These are phyloP conservation scores for Pseudocercospora fuligena DNA, from an alignment of 2,329 filamentous ascomycete species.

Conservation along the genomic window DNA sequence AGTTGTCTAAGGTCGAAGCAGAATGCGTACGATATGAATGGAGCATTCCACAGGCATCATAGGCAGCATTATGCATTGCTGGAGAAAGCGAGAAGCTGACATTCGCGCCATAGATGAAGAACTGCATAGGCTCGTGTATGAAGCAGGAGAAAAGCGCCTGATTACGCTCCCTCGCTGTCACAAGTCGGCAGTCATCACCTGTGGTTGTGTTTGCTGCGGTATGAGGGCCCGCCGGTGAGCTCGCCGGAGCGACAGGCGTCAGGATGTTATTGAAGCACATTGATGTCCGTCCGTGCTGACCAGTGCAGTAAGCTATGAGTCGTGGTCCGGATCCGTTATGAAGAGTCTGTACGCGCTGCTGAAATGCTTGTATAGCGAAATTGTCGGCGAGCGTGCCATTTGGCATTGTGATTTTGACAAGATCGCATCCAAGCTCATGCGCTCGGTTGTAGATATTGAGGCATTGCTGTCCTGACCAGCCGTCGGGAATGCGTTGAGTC, in stretches of 20 bases:
- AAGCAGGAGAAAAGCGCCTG: constrained; percentile 69
- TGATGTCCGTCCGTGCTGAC: constrained; percentile 65
- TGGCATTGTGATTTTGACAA: constrained; percentile 65
- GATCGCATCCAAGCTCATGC: constrained; percentile 62
- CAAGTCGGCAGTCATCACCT: constrained; percentile 41
- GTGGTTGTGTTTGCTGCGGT: not conserved
- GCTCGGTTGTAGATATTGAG: constrained; percentile 63
- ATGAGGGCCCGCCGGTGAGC: constrained; percentile 5
- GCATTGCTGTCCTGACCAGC: constrained; percentile 64
- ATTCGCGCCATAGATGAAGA: constrained; percentile 75
- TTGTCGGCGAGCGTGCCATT: constrained; percentile 66
- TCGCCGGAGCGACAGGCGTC: constrained; percentile 56
- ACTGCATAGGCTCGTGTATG: constrained; percentile 69
- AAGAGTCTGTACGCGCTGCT: constrained; percentile 49
- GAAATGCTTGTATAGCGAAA: constrained; percentile 62
- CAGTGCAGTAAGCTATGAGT: constrained; percentile 58
- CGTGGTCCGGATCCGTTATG: constrained; percentile 27
- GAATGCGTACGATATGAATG: constrained; percentile 71
- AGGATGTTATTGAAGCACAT: constrained; percentile 69
- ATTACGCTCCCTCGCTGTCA: constrained; percentile 69
- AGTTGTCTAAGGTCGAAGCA: constrained; percentile 63
- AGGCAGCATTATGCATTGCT: constrained; percentile 76
- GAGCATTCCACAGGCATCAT: constrained; percentile 68
- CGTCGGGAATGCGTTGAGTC: constrained; percentile 45
- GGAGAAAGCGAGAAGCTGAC: constrained; percentile 75